A percentile compares a stretch with the other conserved stretches of the same genome.
These are phyloP conservation scores for Acacia melanoxylon DNA, from an alignment of 306 rosid genomes.

Conservation along the genomic window DNA sequence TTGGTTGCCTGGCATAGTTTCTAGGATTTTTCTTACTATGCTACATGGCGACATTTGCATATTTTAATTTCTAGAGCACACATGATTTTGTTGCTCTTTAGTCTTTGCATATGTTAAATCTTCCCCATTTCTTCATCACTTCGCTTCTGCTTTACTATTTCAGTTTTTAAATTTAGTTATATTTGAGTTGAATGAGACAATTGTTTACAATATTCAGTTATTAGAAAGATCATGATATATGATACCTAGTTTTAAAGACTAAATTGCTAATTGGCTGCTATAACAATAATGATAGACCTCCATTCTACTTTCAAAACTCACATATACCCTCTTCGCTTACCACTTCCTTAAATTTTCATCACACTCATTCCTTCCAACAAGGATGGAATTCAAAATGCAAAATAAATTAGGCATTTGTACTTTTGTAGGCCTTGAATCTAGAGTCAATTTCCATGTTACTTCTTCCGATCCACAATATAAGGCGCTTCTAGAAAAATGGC, in stretches of 20 bases:
- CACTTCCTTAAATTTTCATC: background rate
- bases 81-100: background rate
- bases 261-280: background rate
- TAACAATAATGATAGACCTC: background rate
- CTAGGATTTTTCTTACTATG: conserved; percentile 6
- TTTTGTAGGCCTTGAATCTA: conserved; percentile 8
- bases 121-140: background rate
- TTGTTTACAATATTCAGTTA: conserved; percentile 5
- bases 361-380: conserved; percentile 11
- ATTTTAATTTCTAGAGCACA: conserved; percentile 17
- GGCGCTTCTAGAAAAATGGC: too few species aligned
- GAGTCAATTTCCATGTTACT: background rate
- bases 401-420: background rate
- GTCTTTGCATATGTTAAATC: conserved; percentile 1
- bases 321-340: background rate
- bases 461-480: too few species aligned
- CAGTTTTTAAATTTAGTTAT: background rate
- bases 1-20: conserved; percentile 7
- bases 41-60: background rate
- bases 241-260: too few species aligned
- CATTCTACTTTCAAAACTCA: background rate
- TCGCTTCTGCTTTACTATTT: too few species aligned
- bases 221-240: conserved; percentile 17
- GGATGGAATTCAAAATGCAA: conserved; percentile 25
- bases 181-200: background rate